These are phyloP conservation scores for Gaeumannomyces sp. DNA, from an alignment of 2,329 filamentous ascomycete species.

Conservation along the genomic window DNA sequence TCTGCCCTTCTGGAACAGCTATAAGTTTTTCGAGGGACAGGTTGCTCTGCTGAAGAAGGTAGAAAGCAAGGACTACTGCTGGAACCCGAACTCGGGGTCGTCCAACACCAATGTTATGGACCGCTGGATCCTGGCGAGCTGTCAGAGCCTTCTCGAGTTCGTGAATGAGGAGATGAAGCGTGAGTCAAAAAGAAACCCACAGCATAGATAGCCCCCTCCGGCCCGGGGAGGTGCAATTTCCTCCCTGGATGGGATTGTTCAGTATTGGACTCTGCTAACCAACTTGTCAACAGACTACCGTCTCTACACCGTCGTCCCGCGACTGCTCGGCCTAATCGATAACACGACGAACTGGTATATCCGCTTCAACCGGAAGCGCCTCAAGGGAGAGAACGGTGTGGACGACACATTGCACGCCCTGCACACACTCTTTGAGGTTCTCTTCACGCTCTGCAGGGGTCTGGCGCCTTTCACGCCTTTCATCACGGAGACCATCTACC, in stretches of 20 bases:
- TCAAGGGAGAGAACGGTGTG: constrained; percentile 83
- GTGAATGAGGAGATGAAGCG: constrained; percentile 88
- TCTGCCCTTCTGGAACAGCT: constrained; percentile 90
- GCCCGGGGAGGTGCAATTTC: no score
- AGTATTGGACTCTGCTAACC: not conserved
- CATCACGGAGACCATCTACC: constrained; percentile 91
- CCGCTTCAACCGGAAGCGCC: constrained; percentile 81
- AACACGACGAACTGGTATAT: constrained; percentile 99
- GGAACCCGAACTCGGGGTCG: constrained; percentile 68
- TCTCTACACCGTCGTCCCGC: constrained; percentile 85
- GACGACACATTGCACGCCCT: constrained; percentile 85
- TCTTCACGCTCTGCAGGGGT: constrained; percentile 81
- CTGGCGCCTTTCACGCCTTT: constrained; percentile 95
- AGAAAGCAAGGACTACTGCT: constrained; percentile 68
- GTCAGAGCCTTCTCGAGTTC: constrained; percentile 84
- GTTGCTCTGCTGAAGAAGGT: constrained; percentile 82
- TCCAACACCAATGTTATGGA: constrained; percentile 89
- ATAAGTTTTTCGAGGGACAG: constrained; percentile 93
- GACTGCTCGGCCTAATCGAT: constrained; percentile 77
- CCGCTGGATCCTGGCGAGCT: constrained; percentile 87
- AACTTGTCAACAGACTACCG: constrained; percentile 49
- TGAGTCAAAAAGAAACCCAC: constrained; percentile 31
- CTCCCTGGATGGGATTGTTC: no score
- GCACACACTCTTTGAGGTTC: constrained; percentile 88
- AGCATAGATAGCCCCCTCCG: constrained; percentile 5